Conservation (phyloP, 2,329 filamentous ascomycete genomes). For the Fusarium sp. region DNA sequence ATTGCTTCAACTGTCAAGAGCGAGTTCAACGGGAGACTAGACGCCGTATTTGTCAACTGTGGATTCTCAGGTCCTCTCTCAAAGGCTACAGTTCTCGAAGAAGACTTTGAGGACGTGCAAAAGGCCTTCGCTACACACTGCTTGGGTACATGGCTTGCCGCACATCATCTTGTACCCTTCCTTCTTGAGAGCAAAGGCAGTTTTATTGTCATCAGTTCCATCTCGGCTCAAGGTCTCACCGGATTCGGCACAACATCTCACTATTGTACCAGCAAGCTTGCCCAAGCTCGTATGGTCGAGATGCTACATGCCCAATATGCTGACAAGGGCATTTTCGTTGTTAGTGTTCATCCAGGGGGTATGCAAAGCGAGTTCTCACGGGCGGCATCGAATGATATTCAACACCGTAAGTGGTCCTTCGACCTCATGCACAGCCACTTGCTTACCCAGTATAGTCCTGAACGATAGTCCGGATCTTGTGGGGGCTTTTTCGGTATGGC, state of each 20-base stretch:
- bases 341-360: not conserved
- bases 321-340: not conserved
- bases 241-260: conserved; percentile 17
- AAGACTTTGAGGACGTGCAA: not conserved
- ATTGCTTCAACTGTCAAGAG: not conserved
- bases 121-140: not conserved
- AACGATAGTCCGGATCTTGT: conserved; percentile 7
- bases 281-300: conserved; percentile 1
- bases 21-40: not conserved
- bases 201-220: conserved; percentile 4
- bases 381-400: not conserved
- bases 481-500: not conserved
- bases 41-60: conserved; percentile 6
- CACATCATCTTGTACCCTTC: not conserved
- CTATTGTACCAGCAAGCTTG: conserved; percentile 9
- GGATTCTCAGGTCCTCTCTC: not conserved
- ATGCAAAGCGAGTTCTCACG: conserved; percentile 5
- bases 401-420: not conserved
- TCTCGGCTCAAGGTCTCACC: not conserved
- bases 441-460: not conserved
- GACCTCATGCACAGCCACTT: too few species aligned
- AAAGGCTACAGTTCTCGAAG: not conserved
- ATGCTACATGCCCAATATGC: not conserved
- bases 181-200: not conserved
- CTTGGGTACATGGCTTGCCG: conserved; percentile 3